These are phyloP conservation scores for Microcyclospora tardicrescens DNA, from an alignment of 2,329 filamentous ascomycete genomes.

Conservation along the genomic window DNA sequence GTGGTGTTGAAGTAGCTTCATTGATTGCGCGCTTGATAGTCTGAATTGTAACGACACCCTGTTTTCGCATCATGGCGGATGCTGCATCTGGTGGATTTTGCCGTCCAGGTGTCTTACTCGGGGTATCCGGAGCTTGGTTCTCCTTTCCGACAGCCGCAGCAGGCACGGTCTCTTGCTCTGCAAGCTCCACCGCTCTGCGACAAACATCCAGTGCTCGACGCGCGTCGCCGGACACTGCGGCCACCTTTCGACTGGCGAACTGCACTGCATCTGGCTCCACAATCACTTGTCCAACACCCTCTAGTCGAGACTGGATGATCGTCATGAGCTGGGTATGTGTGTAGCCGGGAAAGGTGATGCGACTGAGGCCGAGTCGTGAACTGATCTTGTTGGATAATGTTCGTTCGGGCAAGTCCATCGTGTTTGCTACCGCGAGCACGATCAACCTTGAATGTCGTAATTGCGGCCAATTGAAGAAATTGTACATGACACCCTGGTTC, in stretches of 20 bases:
- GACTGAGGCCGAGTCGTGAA: slow-evolving; percentile 66
- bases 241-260: slow-evolving; percentile 92
- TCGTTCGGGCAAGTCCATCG: slow-evolving; percentile 93
- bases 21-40: slow-evolving; percentile 91
- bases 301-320: slow-evolving; percentile 88
- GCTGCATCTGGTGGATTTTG: slow-evolving; percentile 20
- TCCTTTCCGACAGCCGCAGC: slow-evolving; percentile 13
- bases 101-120: slow-evolving; percentile 42
- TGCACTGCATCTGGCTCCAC: slow-evolving; percentile 90
- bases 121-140: slow-evolving; percentile 41
- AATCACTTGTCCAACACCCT: slow-evolving; percentile 68
- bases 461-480: slow-evolving; percentile 99
- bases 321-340: slow-evolving; percentile 95
- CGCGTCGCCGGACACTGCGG: slow-evolving; percentile 89
- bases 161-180: slow-evolving; percentile 52
- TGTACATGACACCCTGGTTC: slow-evolving; percentile 99
- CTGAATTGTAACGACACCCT: slow-evolving; percentile 66
- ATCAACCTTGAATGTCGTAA: slow-evolving; percentile 84
- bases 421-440: slow-evolving; percentile 94
- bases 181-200: slow-evolving; percentile 84
- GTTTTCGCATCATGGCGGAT: slow-evolving; percentile 18
- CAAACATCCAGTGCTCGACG: slow-evolving; percentile 90
- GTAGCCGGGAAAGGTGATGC: slow-evolving; percentile 95
- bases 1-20: slow-evolving; percentile 82
- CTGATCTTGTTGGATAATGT: slow-evolving; percentile 98